These are phyloP conservation scores for Chaetoceros muelleri DNA, from an alignment of 108 stramenopile genomes.

Conservation along the genomic window DNA sequence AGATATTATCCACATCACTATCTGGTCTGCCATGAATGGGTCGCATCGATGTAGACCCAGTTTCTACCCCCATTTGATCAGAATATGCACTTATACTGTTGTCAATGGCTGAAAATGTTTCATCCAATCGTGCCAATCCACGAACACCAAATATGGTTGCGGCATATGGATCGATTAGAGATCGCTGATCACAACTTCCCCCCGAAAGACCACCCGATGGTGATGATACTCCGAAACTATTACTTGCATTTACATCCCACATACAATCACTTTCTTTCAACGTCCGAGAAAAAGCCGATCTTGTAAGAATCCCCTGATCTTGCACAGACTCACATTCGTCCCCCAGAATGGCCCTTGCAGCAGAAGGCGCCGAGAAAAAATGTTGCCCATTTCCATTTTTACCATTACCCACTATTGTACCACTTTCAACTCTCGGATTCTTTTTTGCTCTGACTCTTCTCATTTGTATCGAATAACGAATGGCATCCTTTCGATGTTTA, in stretches of 20 bases:
- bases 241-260: not conserved
- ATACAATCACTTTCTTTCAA: conserved; percentile 27
- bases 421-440: too few relatives aligned
- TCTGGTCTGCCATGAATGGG: conserved; percentile 6
- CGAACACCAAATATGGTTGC: conserved; percentile 62
- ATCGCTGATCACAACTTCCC: too few relatives aligned
- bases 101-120: conserved; percentile 69
- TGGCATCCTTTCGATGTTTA: conserved; percentile 82
- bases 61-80: conserved; percentile 8
- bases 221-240: not conserved
- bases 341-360: not conserved
- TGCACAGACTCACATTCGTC: too few relatives aligned
- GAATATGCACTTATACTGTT: conserved; percentile 40
- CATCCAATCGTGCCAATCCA: conserved; percentile 49
- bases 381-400: not conserved
- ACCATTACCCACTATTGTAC: not conserved
- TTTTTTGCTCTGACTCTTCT: not conserved
- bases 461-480: conserved; percentile 60
- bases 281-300: conserved; percentile 54
- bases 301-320: conserved; percentile 45
- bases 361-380: not conserved
- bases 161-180: too few relatives aligned
- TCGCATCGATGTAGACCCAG: not conserved
- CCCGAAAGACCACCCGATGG: not conserved
- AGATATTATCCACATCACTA: conserved; percentile 23